These are phyloP conservation scores for Alternaria brassicicola DNA, from an alignment of 2,329 filamentous ascomycete genomes.

Conservation along the genomic window DNA sequence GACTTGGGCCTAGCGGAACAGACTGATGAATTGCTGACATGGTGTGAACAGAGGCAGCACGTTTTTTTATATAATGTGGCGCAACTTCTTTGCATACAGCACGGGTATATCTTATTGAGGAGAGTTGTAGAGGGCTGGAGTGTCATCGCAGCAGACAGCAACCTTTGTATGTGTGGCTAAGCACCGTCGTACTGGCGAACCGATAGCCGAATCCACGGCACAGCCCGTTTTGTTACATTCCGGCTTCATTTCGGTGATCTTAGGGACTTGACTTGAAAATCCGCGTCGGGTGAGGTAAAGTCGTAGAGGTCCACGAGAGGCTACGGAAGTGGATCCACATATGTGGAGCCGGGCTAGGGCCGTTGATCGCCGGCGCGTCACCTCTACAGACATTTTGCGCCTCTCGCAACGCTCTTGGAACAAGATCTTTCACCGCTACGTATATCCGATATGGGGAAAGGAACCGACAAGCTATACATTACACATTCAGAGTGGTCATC, in stretches of 20 bases:
- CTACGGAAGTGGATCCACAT: background rate
- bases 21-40: background rate
- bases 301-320: background rate
- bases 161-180: background rate
- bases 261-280: background rate
- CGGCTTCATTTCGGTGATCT: background rate
- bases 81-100: background rate
- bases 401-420: background rate
- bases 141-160: background rate
- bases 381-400: slow-evolving; percentile 9
- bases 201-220: background rate
- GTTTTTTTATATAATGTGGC: background rate
- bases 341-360: slow-evolving; percentile 4
- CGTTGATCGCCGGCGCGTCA: slow-evolving; percentile 10
- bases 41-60: background rate
- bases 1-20: background rate
- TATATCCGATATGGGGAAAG: slow-evolving; percentile 44
- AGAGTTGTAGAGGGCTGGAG: background rate
- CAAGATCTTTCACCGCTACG: background rate
- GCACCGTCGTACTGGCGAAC: background rate
- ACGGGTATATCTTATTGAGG: background rate
- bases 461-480: slow-evolving; percentile 63
- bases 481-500: slow-evolving; percentile 98
- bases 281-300: background rate
- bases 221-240: background rate